Evolutionary conservation across 2,329 filamentous ascomycete genomes (phyloP), one percentile per base, ranked within the genome.

Genomic region (Calonectria pseudoreteaudii): DNA sequence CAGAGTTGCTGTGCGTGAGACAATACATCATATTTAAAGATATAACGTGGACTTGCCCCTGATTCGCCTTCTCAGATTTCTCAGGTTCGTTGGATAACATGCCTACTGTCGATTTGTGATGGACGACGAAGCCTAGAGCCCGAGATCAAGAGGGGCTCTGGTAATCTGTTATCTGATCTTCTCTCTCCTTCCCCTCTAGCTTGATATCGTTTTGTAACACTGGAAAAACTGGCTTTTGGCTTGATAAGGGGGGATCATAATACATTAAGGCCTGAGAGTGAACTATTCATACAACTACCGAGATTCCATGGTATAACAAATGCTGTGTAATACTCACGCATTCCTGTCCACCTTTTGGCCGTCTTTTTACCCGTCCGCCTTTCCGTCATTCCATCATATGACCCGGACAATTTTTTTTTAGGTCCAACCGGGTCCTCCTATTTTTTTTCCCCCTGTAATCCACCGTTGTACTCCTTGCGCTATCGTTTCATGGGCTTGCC

Each of bases 401-500:
- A 75, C 71, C 72, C 71, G 60, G 67, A 70, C 71, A 68, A 64
- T 69, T 73, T 72, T 72, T 66, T 69, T 73, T 72, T 72, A 70
- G 73, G 70, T 71, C 74, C 70, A 74, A 68, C 74, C 62, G 64
- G 70, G 75, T 56, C 60, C 64, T 65, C 68, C 66, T 49, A 38
- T 69, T 73, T 74, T 74, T 71, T 44, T 47, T 13, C 9, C 44
- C 44, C n/a, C 73, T 79, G 74, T 80, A 72, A 56, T 72, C 76
- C 72, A 66, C 70, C 73, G 68, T 38, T 70, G 70, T 72, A 78
- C 75, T 75, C 78, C 77, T 75, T 78, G 70, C 73, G 73, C 72
- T 78, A 62, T 79, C 72, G 71, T 53, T 76, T 80, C 78, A 78
- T 76, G 71, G 77, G 73, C 73, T 77, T 73, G 68, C 80, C 74